These are phyloP conservation scores for Capsicum baccatum DNA, from an alignment of 257 asterid species.

Conservation along the genomic window DNA sequence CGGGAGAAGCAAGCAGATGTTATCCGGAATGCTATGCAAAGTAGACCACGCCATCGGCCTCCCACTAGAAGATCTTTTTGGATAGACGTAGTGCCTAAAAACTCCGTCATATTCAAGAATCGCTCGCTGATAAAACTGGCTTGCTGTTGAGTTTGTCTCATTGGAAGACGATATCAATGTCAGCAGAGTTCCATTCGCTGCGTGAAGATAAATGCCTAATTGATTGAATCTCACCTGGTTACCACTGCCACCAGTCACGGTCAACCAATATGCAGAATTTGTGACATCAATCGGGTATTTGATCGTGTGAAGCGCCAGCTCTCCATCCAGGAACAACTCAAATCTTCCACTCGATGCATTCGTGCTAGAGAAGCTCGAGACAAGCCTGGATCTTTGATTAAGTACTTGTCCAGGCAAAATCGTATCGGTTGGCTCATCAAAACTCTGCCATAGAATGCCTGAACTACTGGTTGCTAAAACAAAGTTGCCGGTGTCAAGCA, in stretches of 20 bases:
- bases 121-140: constrained; percentile 32
- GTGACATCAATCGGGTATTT: constrained; percentile 27
- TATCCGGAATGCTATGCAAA: constrained; percentile 35
- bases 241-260: constrained; percentile 44
- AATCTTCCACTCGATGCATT: constrained; percentile 57
- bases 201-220: constrained; percentile 42
- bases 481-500: constrained; percentile 63
- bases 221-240: constrained; percentile 40
- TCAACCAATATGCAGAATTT: constrained; percentile 40
- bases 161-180: background rate
- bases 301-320: constrained; percentile 43
- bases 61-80: constrained; percentile 32
- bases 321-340: constrained; percentile 43
- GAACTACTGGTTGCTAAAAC: constrained; percentile 34
- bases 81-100: constrained; percentile 44
- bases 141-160: background rate
- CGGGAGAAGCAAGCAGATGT: constrained; percentile 32
- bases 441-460: constrained; percentile 53
- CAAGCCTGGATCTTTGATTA: background rate
- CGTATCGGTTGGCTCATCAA: constrained; percentile 44
- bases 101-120: constrained; percentile 45
- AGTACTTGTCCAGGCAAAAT: constrained; percentile 40
- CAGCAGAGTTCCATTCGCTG: background rate
- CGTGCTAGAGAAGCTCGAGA: constrained; percentile 29
- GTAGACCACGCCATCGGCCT: constrained; percentile 41